Percentiles rank a stretch among this genome's conserved stretches.
These are phyloP conservation scores for Leucocoprinus birnbaumii DNA, from an alignment of 768 basidiomycete species.

Conservation along the genomic window DNA sequence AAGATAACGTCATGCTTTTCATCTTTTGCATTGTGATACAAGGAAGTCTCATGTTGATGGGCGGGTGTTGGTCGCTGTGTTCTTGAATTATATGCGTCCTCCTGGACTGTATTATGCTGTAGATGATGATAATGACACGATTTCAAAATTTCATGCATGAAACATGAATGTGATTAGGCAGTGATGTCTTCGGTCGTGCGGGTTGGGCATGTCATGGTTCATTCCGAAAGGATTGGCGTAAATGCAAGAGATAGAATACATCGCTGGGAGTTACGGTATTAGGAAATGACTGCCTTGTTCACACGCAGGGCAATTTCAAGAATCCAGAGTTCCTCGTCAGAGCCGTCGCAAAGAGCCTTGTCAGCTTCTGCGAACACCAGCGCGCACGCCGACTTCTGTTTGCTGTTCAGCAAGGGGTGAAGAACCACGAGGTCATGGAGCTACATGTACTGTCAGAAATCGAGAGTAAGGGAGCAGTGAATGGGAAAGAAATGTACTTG, in stretches of 20 bases:
- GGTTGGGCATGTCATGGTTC: too few species aligned
- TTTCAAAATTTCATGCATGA: too few species aligned
- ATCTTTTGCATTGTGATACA: conserved; percentile 18
- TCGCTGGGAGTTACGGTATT: neutral
- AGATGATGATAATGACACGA: conserved; percentile 8
- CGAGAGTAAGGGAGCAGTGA: conserved; percentile 26
- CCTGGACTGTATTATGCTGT: conserved; percentile 7
- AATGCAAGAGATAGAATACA: neutral
- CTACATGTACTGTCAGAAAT: conserved; percentile 60
- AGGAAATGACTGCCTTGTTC: conserved; percentile 54
- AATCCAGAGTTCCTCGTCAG: conserved; percentile 95
- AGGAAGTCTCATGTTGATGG: conserved; percentile 6
- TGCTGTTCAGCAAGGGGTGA: conserved; percentile 77
- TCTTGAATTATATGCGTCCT: conserved; percentile 1
- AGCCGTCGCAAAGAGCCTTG: conserved; percentile 93
- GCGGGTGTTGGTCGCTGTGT: neutral
- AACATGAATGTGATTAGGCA: too few species aligned
- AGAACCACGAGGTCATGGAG: conserved; percentile 85
- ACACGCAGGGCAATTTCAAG: conserved; percentile 84
- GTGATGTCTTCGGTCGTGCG: too few species aligned
- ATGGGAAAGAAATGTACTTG: conserved; percentile 54
- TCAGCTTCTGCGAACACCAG: conserved; percentile 92
- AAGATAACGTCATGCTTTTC: conserved; percentile 24
- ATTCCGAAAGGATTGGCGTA: too few species aligned
- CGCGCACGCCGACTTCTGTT: conserved; percentile 79